Percentiles rank a stretch among this genome's conserved stretches.
phyloP scores from a whole-genome alignment of 192 early-diverging fungal species.

The Coemansia sp. region DNA sequence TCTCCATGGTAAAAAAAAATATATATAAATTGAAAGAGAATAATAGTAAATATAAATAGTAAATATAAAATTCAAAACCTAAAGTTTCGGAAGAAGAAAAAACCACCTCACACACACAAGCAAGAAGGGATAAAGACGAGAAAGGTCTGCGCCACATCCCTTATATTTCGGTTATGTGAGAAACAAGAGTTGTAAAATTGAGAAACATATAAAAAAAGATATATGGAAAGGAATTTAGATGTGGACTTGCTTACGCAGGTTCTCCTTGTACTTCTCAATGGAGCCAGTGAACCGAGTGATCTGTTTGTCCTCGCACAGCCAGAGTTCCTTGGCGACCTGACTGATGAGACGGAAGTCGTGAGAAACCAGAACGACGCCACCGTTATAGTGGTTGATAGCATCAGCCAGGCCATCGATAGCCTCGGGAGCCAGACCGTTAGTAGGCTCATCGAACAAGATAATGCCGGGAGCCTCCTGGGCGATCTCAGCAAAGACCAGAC shows the following conservation, averaged over 20 bases:
- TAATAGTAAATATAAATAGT: no score
- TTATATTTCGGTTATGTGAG: no score
- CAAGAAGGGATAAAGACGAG: no score
- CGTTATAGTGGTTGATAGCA: constrained; percentile 93
- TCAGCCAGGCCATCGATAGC: constrained; percentile 94
- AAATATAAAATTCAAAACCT: no score
- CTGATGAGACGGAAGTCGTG: constrained; percentile 99
- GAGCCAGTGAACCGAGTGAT: constrained; percentile 75
- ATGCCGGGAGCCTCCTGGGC: constrained; percentile 71
- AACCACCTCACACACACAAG: not conserved
- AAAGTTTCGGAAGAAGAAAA: not conserved
- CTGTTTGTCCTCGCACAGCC: constrained; percentile 84
- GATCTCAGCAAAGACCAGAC: constrained; percentile 75
- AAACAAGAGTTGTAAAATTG: not conserved
- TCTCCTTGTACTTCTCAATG: constrained; percentile 92
- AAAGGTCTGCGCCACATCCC: no score
- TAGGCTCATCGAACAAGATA: constrained; percentile 90
- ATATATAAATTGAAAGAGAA: no score
- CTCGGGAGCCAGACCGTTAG: constrained; percentile 93
- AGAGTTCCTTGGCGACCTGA: constrained; percentile 95
- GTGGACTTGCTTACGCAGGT: constrained; percentile 77
- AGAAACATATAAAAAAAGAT: not conserved
- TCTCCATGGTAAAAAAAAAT: no score
- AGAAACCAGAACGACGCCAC: constrained; percentile 96
- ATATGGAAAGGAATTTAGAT: constrained; percentile 15